Evolutionary conservation across 176 grass and related monocot genomes (phyloP).

Genomic region (Poa annua): DNA sequence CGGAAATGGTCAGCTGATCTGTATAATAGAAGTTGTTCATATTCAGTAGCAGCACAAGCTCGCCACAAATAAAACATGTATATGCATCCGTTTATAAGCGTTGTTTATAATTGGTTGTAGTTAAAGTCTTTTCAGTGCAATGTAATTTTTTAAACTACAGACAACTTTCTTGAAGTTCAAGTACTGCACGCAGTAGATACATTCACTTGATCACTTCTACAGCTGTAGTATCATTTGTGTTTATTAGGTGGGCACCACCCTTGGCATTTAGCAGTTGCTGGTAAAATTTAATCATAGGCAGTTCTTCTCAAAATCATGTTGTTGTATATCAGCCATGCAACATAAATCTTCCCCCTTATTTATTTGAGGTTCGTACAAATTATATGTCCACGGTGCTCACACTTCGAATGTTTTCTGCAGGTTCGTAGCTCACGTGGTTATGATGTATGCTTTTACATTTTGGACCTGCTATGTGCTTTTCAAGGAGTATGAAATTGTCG

Average conservation of each 20-base stretch:
- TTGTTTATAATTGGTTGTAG: neutral
- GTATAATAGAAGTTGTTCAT: slow-evolving; percentile 30
- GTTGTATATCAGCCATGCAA: neutral
- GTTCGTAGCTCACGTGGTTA: slow-evolving; percentile 74
- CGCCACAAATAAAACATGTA: slow-evolving; percentile 13
- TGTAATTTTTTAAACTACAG: neutral
- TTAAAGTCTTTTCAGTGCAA: neutral
- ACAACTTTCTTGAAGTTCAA: slow-evolving; percentile 12
- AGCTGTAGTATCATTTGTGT: neutral
- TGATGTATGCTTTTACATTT: slow-evolving; percentile 93
- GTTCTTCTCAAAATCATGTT: slow-evolving; percentile 11
- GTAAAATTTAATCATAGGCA: neutral
- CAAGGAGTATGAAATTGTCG: slow-evolving; percentile 77
- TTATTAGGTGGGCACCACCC: neutral
- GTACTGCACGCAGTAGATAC: neutral
- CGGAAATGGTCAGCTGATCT: neutral
- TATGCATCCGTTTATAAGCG: neutral
- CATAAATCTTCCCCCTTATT: slow-evolving; percentile 10
- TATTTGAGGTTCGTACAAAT: neutral
- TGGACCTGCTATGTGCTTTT: slow-evolving; percentile 93
- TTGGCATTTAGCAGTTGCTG: neutral
- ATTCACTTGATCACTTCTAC: slow-evolving; percentile 21
- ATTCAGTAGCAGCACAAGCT: neutral
- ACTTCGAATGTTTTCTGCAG: slow-evolving; percentile 49
- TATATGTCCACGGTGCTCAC: slow-evolving; percentile 9